phyloP scores from a whole-genome alignment of 495 filamentous ascomycete genomes.

The Penicillium maclennaniae region DNA sequence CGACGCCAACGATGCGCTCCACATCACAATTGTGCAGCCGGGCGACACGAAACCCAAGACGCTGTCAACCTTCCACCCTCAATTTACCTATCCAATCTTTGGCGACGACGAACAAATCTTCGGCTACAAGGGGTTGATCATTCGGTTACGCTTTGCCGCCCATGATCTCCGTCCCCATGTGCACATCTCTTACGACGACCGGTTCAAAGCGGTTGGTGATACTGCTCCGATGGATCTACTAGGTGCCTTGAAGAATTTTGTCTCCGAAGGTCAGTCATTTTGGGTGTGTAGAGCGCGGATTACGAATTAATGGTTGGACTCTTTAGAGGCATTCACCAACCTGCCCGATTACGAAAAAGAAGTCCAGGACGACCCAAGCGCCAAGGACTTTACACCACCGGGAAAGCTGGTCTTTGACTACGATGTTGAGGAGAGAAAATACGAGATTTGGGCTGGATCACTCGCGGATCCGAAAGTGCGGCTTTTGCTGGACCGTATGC shows the following conservation, averaged over 20 bases:
- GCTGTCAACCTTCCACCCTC: constrained; percentile 69
- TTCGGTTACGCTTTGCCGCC: constrained; percentile 74
- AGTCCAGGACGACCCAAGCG: constrained; percentile 47
- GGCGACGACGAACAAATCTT: constrained; percentile 88
- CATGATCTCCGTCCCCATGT: constrained; percentile 77
- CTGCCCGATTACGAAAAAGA: constrained; percentile 56
- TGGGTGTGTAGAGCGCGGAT: too few relatives aligned
- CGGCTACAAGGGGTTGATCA: constrained; percentile 75
- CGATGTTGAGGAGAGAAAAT: constrained; percentile 43
- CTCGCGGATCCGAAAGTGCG: constrained; percentile 56
- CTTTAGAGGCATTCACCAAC: constrained; percentile 59
- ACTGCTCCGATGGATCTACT: constrained; percentile 64
- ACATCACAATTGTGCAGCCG: constrained; percentile 65
- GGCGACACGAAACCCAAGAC: constrained; percentile 51
- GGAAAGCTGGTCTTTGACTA: constrained; percentile 54
- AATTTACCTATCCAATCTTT: constrained; percentile 88
- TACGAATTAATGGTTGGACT: not conserved
- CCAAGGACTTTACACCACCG: constrained; percentile 58
- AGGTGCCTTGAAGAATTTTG: constrained; percentile 59
- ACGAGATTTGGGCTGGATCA: constrained; percentile 60
- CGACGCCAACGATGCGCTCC: constrained; percentile 69
- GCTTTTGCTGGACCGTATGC: constrained; percentile 68
- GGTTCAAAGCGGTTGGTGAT: constrained; percentile 70
- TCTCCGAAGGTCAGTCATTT: constrained; percentile 57
- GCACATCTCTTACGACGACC: constrained; percentile 64